phyloP scores from a whole-genome alignment of 306 rosid genomes.

The Cucurbita pepo region DNA sequence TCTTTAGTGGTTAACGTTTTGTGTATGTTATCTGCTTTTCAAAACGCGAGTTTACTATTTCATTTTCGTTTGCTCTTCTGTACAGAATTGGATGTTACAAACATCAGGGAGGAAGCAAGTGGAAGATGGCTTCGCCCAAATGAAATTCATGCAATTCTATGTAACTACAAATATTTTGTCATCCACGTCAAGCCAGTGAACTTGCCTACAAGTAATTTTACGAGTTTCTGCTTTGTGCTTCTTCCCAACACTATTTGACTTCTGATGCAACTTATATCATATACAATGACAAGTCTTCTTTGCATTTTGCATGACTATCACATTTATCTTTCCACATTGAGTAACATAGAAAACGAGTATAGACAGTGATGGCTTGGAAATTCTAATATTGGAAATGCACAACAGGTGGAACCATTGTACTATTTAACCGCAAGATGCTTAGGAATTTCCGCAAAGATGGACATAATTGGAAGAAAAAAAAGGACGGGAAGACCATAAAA shows the following conservation, averaged over 20 bases:
- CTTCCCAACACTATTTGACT: background rate
- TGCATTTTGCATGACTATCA: background rate
- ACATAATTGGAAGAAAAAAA: constrained; percentile 96
- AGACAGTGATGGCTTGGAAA: background rate
- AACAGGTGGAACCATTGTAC: constrained; percentile 70
- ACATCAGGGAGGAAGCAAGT: constrained; percentile 60
- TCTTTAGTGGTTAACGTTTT: background rate
- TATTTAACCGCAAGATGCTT: constrained; percentile 88
- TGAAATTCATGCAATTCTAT: constrained; percentile 83
- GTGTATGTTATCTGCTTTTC: background rate
- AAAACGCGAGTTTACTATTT: background rate
- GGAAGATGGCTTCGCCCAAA: constrained; percentile 96
- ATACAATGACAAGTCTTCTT: background rate
- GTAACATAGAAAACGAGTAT: constrained; percentile 5
- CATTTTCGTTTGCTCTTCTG: constrained; percentile 13
- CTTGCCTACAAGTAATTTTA: constrained; percentile 60
- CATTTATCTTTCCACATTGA: constrained; percentile 21
- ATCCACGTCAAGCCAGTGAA: constrained; percentile 72
- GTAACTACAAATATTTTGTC: constrained; percentile 59
- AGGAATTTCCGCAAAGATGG: constrained; percentile 93
- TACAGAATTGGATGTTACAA: constrained; percentile 59
- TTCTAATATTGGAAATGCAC: constrained; percentile 8
- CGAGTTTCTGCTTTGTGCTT: background rate
- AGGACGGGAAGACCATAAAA: constrained; percentile 90
- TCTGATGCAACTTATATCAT: background rate